Evolutionary conservation across 352 stramenopile genomes (phyloP).

Genomic region (Nothophytophthora sp.): DNA sequence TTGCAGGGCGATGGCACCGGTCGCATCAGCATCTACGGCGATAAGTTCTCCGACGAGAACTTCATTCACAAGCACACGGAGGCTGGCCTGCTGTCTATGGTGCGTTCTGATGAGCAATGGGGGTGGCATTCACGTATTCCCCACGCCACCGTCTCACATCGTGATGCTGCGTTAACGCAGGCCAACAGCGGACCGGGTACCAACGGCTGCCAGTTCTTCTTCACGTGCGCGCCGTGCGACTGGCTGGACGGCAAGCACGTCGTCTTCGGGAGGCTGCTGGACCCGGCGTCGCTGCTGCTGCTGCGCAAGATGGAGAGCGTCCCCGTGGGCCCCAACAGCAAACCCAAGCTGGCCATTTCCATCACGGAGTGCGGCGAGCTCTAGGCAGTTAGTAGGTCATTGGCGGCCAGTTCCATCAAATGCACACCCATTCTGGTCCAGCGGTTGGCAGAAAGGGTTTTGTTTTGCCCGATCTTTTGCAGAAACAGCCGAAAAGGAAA

Average conservation of each 20-base stretch:
- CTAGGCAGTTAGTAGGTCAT: slow-evolving; percentile 87
- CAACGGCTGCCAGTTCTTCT: slow-evolving; percentile 96
- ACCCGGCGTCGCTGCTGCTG: slow-evolving; percentile 82
- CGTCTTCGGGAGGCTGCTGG: slow-evolving; percentile 96
- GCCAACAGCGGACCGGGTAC: slow-evolving; percentile 95
- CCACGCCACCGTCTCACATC: background rate
- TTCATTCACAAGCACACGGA: slow-evolving; percentile 87
- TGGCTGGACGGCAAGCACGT: slow-evolving; percentile 97
- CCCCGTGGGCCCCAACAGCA: slow-evolving; percentile 76
- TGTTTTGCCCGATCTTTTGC: background rate
- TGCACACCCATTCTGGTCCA: too few species aligned
- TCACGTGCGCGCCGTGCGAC: slow-evolving; percentile 93
- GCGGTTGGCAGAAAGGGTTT: background rate
- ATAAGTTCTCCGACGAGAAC: slow-evolving; percentile 87
- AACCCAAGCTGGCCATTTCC: slow-evolving; percentile 86
- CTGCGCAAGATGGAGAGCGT: slow-evolving; percentile 94
- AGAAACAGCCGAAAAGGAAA: background rate
- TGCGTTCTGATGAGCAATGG: slow-evolving; percentile 12
- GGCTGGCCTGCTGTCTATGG: slow-evolving; percentile 81
- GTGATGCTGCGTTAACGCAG: slow-evolving; percentile 20
- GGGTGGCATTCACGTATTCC: background rate
- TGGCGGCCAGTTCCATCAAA: slow-evolving; percentile 90
- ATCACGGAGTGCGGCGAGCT: slow-evolving; percentile 91
- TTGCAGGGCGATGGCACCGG: slow-evolving; percentile 76
- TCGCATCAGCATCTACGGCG: slow-evolving; percentile 86